phyloP scores from a whole-genome alignment of 257 asterid genomes.

The Nicotiana benthamiana region DNA sequence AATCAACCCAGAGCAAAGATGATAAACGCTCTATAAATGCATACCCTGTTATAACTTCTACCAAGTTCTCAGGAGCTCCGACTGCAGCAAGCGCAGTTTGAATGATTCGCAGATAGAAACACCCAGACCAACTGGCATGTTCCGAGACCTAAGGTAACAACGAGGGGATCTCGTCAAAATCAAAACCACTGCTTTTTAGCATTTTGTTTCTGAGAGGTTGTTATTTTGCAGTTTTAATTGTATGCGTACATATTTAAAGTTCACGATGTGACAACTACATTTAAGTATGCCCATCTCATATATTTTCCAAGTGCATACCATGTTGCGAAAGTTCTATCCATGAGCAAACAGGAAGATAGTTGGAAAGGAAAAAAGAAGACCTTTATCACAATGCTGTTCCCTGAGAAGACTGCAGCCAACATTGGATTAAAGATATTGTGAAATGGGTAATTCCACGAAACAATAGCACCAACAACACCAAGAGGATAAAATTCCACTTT shows the following conservation, averaged over 20 bases:
- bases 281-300: not conserved
- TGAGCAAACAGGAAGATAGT: conserved; percentile 2
- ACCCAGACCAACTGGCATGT: conserved; percentile 99
- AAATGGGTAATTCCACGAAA: conserved; percentile 99
- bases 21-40: conserved; percentile 11
- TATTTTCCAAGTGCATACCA: not conserved
- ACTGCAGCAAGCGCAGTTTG: conserved; percentile 94
- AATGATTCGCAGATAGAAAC: conserved; percentile 86
- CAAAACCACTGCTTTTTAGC: not conserved
- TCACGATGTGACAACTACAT: not conserved
- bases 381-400: conserved; percentile 94
- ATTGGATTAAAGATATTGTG: conserved; percentile 98
- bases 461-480: conserved; percentile 96
- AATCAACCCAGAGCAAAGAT: conserved; percentile 5
- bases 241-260: not conserved
- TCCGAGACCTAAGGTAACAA: conserved; percentile 69
- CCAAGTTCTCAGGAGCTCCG: conserved; percentile 98
- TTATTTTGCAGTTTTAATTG: not conserved
- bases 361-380: conserved; percentile 22
- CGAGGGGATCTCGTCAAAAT: conserved; percentile 11
- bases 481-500: conserved; percentile 93
- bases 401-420: conserved; percentile 98
- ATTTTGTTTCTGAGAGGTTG: not conserved
- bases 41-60: conserved; percentile 97
- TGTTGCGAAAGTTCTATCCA: not conserved